phyloP scores from a whole-genome alignment of 129 eudicot species.

The Rutidosis leptorrhynchoides region DNA sequence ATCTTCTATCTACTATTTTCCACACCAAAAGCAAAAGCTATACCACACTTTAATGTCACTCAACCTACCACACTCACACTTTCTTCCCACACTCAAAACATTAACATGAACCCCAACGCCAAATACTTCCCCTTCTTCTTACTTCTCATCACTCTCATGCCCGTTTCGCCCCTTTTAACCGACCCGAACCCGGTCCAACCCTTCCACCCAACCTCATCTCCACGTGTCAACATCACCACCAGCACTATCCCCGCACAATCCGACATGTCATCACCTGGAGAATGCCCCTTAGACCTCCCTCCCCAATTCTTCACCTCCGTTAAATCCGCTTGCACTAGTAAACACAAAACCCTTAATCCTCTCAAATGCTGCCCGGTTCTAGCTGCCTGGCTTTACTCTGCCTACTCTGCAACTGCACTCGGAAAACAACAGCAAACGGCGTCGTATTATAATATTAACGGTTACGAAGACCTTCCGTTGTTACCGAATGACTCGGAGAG shows the following conservation, averaged over 20 bases:
- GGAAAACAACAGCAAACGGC: conserved; percentile 37
- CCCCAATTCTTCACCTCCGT: conserved; percentile 52
- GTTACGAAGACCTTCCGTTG: conserved; percentile 50
- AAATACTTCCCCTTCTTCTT: too few species aligned
- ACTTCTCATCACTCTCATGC: too few species aligned
- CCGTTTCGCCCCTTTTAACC: not conserved
- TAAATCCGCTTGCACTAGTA: conserved; percentile 51
- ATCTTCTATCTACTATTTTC: too few species aligned
- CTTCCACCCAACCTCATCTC: conserved; percentile 42
- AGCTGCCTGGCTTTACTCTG: conserved; percentile 84
- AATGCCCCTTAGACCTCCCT: conserved; percentile 74
- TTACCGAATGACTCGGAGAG: conserved; percentile 92
- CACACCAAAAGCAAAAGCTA: too few species aligned
- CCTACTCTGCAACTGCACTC: conserved; percentile 66
- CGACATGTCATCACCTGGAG: conserved; percentile 26
- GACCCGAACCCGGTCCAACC: conserved; percentile 44
- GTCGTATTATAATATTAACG: conserved; percentile 20
- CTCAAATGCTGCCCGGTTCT: conserved; percentile 81
- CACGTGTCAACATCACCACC: conserved; percentile 57
- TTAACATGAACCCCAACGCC: too few species aligned
- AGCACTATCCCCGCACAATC: conserved; percentile 86
- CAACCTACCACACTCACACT: too few species aligned
- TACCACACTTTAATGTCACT: too few species aligned
- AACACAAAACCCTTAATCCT: conserved; percentile 35
- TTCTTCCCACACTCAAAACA: too few species aligned